Base-by-base conservation (phyloP, 371 early-diverging fungal species). In the Lichtheimia hyalospora region DNA sequence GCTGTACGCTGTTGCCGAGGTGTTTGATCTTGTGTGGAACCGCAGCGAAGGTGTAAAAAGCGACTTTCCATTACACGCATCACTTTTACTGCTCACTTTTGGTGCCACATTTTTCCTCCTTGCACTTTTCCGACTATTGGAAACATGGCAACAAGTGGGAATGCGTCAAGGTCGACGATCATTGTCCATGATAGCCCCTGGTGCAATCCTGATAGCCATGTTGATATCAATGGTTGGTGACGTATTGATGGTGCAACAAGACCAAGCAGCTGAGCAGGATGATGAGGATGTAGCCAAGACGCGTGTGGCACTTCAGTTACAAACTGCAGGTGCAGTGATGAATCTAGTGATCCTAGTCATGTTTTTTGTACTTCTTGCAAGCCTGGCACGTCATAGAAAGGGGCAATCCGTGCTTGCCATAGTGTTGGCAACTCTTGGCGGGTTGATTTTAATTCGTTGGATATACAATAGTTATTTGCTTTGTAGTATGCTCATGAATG, bases 11-110 rank as follows among this genome's bases (percentile, higher is more conserved):
- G 43, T 60, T 13, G 40, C 52, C 10, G 34, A 60, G 14, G 60
- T 60, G 24, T 60, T 60, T 40, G 44, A 52, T 13, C 39, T 60
- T 20, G 60, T 60, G 20, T 60, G 60, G 60, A 49, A 60, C 51
- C 27, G 34, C 40, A 42, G 50, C 4, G 40, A 58, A 23, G 52
- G 34, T 15, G 49, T 39, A 21, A 21, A 60, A 13, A 52, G 27
- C 42, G 52, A 60, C 51, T 60, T 49, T 52, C 60, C 60, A 43
- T 52, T 60, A 6, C 60, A 60, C 15, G 52, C 60, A 52, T 16
- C 60, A 16, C 43, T 60, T 5, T 16, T 60, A 14, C 28, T 60
- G 20, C 18, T 28, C n/a, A 60, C 60, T 1, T 39, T 60, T 24
- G 52, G 52, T 18, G 14, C 46, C 13, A 24, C 34, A 18, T 43